Base-by-base conservation (phyloP, 192 early-diverging fungal genomes). In the Lunasporangiospora selenospora region DNA sequence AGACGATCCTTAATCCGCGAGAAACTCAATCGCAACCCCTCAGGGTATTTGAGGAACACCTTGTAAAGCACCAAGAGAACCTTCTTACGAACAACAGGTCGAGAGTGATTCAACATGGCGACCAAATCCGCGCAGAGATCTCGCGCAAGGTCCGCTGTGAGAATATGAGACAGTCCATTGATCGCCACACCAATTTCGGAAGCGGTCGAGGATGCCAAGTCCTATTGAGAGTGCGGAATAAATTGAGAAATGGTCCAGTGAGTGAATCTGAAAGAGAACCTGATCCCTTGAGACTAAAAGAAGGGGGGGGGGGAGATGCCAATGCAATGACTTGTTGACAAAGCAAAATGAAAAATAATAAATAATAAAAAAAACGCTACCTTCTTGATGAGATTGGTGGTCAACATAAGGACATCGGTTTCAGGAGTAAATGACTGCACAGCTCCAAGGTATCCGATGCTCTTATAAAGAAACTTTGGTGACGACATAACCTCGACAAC, bases 401-500 rank as follows among this genome's bases (percentile, higher is more conserved):
- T 89, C 37, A 99, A 83, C 95, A 99, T 97, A 31, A 98, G 79
- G 9, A 99, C 94, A 79, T 96, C 93, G 12, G 94, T 98, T 41
- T 95, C 94, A 39, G 93, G 92, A 50, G 87, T 83, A 77, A 99
- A 98, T 2, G 93, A 92, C 53, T 89, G 88, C 0, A 90, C 81
- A 9, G 96, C 98, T 1, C 95, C 96, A 54, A 93, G 80, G 63
- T 99, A 99, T 32, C 96, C 98, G 33, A 92, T 80, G 24, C 93
- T 82, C 71, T 99, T 99, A 75, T 95, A 86, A 16, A 81, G 69
- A 38, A 95, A 89, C 42, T 92, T 90, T 53, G 89, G 80, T 3
- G 92, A 92, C 5, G 94, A 92, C 96, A 99, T 98, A 26, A 97
- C 94, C 61, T 99, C 94, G 29, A 99, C 89, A 1, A 98, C 88